Evolutionary conservation across 2,329 filamentous ascomycete genomes (phyloP).

Genomic region (Sporothrix pseudoabietina): DNA sequence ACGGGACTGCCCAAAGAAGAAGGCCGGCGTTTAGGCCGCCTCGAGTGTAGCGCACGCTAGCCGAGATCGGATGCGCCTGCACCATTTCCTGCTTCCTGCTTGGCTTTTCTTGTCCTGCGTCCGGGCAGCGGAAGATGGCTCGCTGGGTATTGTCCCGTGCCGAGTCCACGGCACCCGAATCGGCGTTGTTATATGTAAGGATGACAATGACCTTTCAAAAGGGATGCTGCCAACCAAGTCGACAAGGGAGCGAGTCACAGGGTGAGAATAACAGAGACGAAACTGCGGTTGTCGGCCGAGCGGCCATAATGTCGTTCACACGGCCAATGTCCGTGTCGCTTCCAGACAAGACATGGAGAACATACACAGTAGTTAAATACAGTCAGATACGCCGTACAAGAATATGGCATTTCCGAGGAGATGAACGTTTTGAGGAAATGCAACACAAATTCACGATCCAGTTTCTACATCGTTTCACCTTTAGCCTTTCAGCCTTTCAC

Average conservation of each 20-base stretch:
- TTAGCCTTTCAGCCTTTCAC: background rate
- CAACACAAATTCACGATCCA: background rate
- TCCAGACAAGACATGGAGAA: background rate
- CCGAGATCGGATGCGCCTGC: conserved; percentile 24
- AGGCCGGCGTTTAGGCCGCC: background rate
- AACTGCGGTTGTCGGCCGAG: background rate
- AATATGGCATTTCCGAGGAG: conserved; percentile 18
- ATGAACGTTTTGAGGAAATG: background rate
- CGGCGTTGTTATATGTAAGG: too few species aligned
- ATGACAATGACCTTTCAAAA: too few species aligned
- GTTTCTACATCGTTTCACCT: background rate
- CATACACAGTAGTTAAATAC: too few species aligned
- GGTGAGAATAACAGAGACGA: background rate
- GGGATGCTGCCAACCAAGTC: too few species aligned
- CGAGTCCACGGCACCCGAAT: background rate
- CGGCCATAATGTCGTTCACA: background rate
- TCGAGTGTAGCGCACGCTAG: background rate
- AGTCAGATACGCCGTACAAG: too few species aligned
- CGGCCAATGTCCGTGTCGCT: background rate
- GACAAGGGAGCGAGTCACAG: background rate
- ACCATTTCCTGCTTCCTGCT: background rate
- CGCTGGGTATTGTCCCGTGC: background rate
- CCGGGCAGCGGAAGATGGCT: background rate
- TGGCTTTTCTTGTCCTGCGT: background rate
- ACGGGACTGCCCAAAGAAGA: background rate